phyloP scores from a whole-genome alignment of 2,329 filamentous ascomycete species.

The Cladosporium cucumerinum region DNA sequence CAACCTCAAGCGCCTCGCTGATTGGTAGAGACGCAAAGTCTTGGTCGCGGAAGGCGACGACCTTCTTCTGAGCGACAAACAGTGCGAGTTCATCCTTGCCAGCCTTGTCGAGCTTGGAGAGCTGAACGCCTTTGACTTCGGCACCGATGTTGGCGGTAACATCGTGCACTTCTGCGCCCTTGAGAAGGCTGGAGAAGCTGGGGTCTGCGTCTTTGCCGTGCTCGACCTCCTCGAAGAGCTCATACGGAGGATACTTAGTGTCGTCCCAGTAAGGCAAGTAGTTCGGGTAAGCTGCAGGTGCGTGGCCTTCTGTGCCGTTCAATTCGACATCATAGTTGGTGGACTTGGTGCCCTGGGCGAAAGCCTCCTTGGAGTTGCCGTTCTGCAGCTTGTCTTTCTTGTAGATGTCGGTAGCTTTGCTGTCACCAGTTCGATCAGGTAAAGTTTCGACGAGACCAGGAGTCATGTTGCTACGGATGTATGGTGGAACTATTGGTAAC shows the following conservation, averaged over 20 bases:
- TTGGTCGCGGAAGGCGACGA: constrained; percentile 73
- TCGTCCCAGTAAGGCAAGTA: constrained; percentile 47
- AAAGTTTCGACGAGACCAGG: constrained; percentile 41
- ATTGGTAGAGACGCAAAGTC: constrained; percentile 66
- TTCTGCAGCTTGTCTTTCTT: constrained; percentile 28
- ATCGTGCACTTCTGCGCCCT: constrained; percentile 48
- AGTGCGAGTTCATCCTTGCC: constrained; percentile 75
- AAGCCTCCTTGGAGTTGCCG: constrained; percentile 42
- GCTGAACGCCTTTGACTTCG: constrained; percentile 67
- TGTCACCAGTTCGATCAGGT: constrained; percentile 25
- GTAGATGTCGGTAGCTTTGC: constrained; percentile 25
- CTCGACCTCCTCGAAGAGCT: constrained; percentile 69
- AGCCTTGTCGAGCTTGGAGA: constrained; percentile 63
- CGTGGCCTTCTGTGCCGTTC: constrained; percentile 52
- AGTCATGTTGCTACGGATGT: constrained; percentile 35
- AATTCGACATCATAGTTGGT: constrained; percentile 52
- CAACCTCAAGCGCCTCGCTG: constrained; percentile 64
- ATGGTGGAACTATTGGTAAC: background rate
- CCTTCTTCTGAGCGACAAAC: constrained; percentile 72
- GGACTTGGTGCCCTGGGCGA: constrained; percentile 40
- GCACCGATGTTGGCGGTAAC: constrained; percentile 72
- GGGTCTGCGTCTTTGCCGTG: constrained; percentile 73
- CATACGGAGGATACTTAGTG: constrained; percentile 58
- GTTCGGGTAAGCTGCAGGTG: constrained; percentile 62
- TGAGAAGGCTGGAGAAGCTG: constrained; percentile 65